Conservation (phyloP, 1,139 yeast genomes). For the Geotrichum histeridarum region DNA sequence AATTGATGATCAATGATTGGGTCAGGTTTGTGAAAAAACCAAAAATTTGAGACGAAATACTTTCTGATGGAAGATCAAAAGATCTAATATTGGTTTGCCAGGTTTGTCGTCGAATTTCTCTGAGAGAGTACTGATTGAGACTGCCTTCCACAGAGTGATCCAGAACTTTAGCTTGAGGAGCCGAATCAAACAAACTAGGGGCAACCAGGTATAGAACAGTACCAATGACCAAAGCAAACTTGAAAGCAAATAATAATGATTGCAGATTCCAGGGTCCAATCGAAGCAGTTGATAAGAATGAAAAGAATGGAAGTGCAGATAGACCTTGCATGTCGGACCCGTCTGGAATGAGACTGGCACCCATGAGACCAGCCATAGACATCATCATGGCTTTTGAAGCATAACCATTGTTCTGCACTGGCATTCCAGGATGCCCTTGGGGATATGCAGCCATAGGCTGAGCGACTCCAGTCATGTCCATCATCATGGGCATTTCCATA, state of each 20-base stretch:
- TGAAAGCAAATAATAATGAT: slow-evolving; percentile 24
- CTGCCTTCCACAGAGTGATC: slow-evolving; percentile 5
- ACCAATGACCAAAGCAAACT: slow-evolving; percentile 32
- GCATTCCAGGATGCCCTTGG: slow-evolving; percentile 10
- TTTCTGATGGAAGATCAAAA: slow-evolving; percentile 23
- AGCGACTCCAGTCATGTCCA: slow-evolving; percentile 16
- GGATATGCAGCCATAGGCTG: slow-evolving; percentile 16
- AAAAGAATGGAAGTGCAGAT: slow-evolving; percentile 32
- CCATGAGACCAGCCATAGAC: slow-evolving; percentile 40
- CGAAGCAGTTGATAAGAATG: slow-evolving; percentile 18
- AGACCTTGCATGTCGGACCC: slow-evolving; percentile 32
- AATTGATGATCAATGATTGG: slow-evolving; percentile 21
- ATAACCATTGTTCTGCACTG: slow-evolving; percentile 15
- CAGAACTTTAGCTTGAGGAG: slow-evolving; percentile 5
- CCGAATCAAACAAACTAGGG: slow-evolving; percentile 17
- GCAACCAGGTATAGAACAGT: slow-evolving; percentile 31
- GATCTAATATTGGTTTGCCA: slow-evolving; percentile 31
- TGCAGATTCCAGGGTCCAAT: slow-evolving; percentile 19
- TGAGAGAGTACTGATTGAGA: slow-evolving; percentile 8
- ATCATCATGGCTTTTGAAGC: slow-evolving; percentile 37
- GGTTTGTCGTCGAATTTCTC: slow-evolving; percentile 23
- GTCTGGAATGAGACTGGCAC: slow-evolving; percentile 34
- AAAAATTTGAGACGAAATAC: slow-evolving; percentile 17
- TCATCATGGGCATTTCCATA: slow-evolving; percentile 17
- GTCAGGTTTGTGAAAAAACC: slow-evolving; percentile 11